Evolutionary conservation across 768 basidiomycete species (phyloP).

Genomic region (Podaxis sp.): DNA sequence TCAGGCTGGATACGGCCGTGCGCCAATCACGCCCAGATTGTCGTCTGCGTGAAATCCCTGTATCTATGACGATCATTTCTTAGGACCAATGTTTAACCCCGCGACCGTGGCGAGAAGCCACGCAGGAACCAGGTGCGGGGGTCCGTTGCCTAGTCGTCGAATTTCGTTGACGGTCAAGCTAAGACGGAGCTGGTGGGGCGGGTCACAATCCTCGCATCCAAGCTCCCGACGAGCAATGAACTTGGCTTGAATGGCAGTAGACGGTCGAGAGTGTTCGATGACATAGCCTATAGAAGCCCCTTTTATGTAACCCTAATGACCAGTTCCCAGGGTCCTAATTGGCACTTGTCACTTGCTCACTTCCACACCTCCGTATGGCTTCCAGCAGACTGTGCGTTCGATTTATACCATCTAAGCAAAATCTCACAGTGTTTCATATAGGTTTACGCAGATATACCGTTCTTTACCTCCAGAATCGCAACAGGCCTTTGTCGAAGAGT

Average conservation of each 20-base stretch:
- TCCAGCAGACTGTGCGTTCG: slow-evolving; percentile 6
- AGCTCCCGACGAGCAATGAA: not conserved
- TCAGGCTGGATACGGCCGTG: no score
- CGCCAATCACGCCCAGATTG: no score
- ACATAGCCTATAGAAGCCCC: not conserved
- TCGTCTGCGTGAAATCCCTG: no score
- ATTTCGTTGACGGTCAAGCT: no score
- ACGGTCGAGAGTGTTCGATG: not conserved
- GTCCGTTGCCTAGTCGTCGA: no score
- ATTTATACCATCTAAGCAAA: not conserved
- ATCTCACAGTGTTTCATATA: slow-evolving; percentile 21
- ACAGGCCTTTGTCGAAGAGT: slow-evolving; percentile 45
- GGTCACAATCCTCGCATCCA: no score
- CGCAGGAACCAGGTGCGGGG: no score
- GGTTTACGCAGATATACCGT: slow-evolving; percentile 48
- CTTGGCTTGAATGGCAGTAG: not conserved
- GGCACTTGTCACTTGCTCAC: not conserved
- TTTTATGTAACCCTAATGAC: not conserved
- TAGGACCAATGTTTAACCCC: no score
- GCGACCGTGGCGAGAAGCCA: no score
- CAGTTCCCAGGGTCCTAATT: slow-evolving; percentile 7
- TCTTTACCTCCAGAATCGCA: slow-evolving; percentile 55
- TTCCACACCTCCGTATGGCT: slow-evolving; percentile 6
- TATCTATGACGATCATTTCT: no score
- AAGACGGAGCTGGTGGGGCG: no score